These are phyloP conservation scores for Thalassiosira livingstoniorum DNA, from an alignment of 352 stramenopile species.

Conservation along the genomic window DNA sequence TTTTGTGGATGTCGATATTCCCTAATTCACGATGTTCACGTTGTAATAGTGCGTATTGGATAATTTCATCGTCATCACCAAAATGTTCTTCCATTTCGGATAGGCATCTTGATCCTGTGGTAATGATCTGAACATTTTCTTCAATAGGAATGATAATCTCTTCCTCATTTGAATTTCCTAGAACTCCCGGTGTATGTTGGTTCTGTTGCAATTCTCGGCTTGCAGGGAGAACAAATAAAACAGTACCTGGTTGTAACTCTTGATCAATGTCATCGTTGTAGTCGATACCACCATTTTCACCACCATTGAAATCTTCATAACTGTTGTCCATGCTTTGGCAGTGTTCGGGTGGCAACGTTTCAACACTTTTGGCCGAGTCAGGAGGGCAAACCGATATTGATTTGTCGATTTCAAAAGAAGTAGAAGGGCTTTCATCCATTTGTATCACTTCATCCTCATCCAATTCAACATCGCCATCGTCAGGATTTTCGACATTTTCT, in stretches of 20 bases:
- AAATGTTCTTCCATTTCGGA: slow-evolving; percentile 45
- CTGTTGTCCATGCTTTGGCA: background rate
- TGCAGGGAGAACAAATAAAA: slow-evolving; percentile 38
- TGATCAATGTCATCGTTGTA: slow-evolving; percentile 1
- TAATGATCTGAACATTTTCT: background rate
- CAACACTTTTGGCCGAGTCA: background rate
- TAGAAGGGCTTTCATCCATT: background rate
- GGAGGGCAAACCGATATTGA: slow-evolving; percentile 7
- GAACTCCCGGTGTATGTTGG: background rate
- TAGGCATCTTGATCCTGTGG: slow-evolving; percentile 22
- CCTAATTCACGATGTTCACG: slow-evolving; percentile 61
- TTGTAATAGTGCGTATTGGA: slow-evolving; percentile 69
- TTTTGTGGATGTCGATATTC: slow-evolving; percentile 62
- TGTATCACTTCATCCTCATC: background rate
- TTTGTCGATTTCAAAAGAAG: too few relatives aligned
- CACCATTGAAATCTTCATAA: background rate
- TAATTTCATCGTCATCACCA: slow-evolving; percentile 28
- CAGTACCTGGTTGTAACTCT: slow-evolving; percentile 47
- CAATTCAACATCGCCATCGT: background rate
- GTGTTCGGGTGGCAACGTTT: slow-evolving; percentile 5
- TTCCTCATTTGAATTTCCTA: too few relatives aligned
- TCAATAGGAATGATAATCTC: slow-evolving; percentile 11
- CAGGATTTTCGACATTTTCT: too few relatives aligned
- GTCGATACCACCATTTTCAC: background rate
- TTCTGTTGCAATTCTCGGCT: background rate